phyloP scores from a whole-genome alignment of 495 filamentous ascomycete species.

The Astrothelium macrocarpum region DNA sequence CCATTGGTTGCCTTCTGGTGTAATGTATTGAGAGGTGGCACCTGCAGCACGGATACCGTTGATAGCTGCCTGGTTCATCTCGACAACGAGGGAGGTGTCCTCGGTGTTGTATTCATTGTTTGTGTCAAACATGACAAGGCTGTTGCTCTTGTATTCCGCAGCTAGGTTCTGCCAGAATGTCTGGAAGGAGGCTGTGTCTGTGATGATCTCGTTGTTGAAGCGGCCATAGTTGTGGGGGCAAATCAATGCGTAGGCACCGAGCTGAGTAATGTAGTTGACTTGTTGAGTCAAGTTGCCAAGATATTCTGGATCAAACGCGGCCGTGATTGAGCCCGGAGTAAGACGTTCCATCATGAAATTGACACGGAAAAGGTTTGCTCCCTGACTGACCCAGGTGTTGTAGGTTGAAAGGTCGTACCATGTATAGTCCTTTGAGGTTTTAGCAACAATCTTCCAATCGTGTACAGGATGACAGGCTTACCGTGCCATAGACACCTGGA shows the following conservation, averaged over 20 bases:
- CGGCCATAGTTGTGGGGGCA: constrained; percentile 65
- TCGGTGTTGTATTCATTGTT: constrained; percentile 73
- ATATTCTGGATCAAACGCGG: constrained; percentile 34
- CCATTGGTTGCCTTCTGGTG: constrained; percentile 62
- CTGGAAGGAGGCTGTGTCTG: constrained; percentile 48
- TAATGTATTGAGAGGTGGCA: constrained; percentile 63
- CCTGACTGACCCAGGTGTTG: constrained; percentile 47
- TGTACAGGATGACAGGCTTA: background rate
- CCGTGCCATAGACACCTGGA: constrained; percentile 15
- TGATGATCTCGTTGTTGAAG: constrained; percentile 57
- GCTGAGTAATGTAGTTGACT: constrained; percentile 50
- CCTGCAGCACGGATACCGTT: constrained; percentile 58
- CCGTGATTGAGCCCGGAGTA: constrained; percentile 42
- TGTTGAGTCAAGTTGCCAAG: constrained; percentile 42
- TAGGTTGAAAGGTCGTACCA: constrained; percentile 19
- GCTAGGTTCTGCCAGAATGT: constrained; percentile 58
- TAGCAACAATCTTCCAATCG: background rate
- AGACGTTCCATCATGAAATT: constrained; percentile 65
- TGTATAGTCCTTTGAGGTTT: constrained; percentile 10
- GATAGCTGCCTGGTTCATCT: constrained; percentile 71
- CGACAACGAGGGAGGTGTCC: constrained; percentile 55
- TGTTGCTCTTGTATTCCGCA: constrained; percentile 48
- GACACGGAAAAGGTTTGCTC: constrained; percentile 63
- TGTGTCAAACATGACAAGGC: constrained; percentile 55
- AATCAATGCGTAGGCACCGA: constrained; percentile 54